Conservation (phyloP, 2,329 filamentous ascomycete genomes). For the Chaetothyriales sp. region DNA sequence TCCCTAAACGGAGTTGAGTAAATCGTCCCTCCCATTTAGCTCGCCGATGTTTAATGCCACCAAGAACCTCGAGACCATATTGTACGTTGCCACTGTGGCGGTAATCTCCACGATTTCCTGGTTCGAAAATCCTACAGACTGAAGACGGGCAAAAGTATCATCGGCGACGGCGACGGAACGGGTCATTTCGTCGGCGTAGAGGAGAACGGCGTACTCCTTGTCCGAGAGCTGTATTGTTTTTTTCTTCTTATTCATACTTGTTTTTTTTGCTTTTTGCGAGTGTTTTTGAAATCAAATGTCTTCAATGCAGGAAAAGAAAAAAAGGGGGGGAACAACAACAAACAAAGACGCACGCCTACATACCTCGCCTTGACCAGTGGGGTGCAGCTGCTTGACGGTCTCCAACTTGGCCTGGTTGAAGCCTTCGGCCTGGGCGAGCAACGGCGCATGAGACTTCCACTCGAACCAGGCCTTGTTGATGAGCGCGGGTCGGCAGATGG, state of each 20-base stretch:
- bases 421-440: slow-evolving; percentile 47
- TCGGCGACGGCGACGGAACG: slow-evolving; percentile 54
- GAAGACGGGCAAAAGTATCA: slow-evolving; percentile 49
- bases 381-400: slow-evolving; percentile 31
- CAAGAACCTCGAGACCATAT: slow-evolving; percentile 73
- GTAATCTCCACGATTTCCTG: slow-evolving; percentile 71
- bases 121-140: slow-evolving; percentile 43
- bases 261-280: too few relatives aligned
- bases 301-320: slow-evolving; percentile 9
- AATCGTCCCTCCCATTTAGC: slow-evolving; percentile 22
- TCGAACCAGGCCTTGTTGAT: slow-evolving; percentile 75
- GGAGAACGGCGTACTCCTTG: slow-evolving; percentile 52
- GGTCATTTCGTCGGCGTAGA: slow-evolving; percentile 75
- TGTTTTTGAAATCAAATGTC: slow-evolving; percentile 1
- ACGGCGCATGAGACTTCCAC: slow-evolving; percentile 63
- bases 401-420: slow-evolving; percentile 35
- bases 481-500: slow-evolving; percentile 66
- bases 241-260: slow-evolving; percentile 3
- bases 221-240: slow-evolving; percentile 30
- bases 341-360: slow-evolving; percentile 16
- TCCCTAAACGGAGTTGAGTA: neutral
- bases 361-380: slow-evolving; percentile 24
- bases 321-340: slow-evolving; percentile 19
- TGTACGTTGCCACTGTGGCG: slow-evolving; percentile 72
- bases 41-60: slow-evolving; percentile 58